Evolutionary conservation across 106 monocot genomes (phyloP).

Genomic region (Iris macrosiphon): DNA sequence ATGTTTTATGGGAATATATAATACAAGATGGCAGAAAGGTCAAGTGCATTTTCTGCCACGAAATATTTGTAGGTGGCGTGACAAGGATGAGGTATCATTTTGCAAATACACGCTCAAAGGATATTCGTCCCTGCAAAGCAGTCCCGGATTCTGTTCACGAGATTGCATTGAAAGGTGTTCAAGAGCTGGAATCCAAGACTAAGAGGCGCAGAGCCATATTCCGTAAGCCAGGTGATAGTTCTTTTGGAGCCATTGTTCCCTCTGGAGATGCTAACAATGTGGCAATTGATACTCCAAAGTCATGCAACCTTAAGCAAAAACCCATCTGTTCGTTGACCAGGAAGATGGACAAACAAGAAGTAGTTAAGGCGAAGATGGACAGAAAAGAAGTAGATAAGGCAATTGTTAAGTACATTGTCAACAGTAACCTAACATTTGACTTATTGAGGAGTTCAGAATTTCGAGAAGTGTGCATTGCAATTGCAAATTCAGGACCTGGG

Average conservation of each 20-base stretch:
- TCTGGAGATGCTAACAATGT: background rate
- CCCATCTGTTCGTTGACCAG: background rate
- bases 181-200: conserved; percentile 7
- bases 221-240: background rate
- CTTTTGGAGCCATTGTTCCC: conserved; percentile 8
- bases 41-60: conserved; percentile 10
- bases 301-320: background rate
- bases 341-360: background rate
- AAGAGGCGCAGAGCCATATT: background rate
- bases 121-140: conserved; percentile 10
- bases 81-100: conserved; percentile 25
- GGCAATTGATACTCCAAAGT: background rate
- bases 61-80: conserved; percentile 9
- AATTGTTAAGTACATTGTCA: conserved; percentile 4
- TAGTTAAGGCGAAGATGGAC: background rate
- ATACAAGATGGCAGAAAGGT: conserved; percentile 6
- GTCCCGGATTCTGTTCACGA: conserved; percentile 12
- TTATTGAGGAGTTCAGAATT: conserved; percentile 5
- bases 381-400: conserved; percentile 2
- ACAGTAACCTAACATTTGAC: conserved; percentile 5
- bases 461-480: conserved; percentile 14
- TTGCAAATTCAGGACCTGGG: conserved; percentile 11
- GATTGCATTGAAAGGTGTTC: conserved; percentile 7
- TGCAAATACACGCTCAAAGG: conserved; percentile 12
- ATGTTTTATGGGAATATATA: conserved; percentile 8